These are phyloP conservation scores for Ailanthus altissimus DNA, from an alignment of 345 rosid species.

Conservation along the genomic window DNA sequence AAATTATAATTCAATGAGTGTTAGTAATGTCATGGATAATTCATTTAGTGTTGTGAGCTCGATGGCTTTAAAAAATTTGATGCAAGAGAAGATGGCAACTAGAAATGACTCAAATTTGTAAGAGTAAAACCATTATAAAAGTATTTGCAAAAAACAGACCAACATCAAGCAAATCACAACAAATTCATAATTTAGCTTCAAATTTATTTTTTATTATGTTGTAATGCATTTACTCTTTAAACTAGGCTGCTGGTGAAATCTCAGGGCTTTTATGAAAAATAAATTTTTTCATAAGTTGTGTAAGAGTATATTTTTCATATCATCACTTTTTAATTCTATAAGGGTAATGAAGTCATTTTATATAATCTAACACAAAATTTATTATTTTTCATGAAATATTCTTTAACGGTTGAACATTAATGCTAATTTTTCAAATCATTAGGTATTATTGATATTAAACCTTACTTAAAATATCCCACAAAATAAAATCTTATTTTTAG, in stretches of 20 bases:
- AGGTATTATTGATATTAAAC: no score
- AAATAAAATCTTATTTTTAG: no score
- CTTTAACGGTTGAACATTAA: no score
- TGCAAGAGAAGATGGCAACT: slow-evolving; percentile 28
- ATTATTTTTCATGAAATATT: no score
- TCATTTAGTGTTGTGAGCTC: slow-evolving; percentile 26
- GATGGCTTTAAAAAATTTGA: slow-evolving; percentile 29
- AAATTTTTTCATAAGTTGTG: no score
- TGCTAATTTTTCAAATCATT: no score
- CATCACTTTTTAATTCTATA: no score
- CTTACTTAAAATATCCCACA: no score
- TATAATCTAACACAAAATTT: no score
- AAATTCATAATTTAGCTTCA: slow-evolving; percentile 14
- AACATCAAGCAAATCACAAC: slow-evolving; percentile 10
- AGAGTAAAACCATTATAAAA: neutral
- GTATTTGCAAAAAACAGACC: neutral
- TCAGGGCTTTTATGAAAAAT: no score
- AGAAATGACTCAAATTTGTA: slow-evolving; percentile 40
- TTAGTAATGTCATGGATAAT: slow-evolving; percentile 18
- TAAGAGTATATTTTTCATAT: no score
- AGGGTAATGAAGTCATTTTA: no score
- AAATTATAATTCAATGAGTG: slow-evolving; percentile 22
- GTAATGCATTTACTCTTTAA: neutral
- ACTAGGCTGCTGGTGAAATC: neutral
- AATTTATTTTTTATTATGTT: neutral